These are phyloP conservation scores for Solanum stenotomum DNA, from an alignment of 257 asterid genomes.

Conservation along the genomic window DNA sequence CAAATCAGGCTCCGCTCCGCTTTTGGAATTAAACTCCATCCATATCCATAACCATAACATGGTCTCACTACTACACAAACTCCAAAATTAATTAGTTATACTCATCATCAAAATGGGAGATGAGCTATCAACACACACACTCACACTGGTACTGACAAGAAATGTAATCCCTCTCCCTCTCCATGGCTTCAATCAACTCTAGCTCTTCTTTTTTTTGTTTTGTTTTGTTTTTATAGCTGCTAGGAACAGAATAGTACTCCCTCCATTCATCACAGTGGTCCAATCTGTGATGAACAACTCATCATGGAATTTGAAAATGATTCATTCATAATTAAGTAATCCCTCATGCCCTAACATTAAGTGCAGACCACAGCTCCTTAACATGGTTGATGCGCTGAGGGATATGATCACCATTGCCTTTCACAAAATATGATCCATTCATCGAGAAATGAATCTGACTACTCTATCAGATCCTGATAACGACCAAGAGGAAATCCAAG, in stretches of 20 bases:
- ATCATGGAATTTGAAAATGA: neutral
- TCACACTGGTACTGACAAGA: slow-evolving; percentile 46
- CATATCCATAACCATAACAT: too few species aligned
- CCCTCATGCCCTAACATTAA: too few species aligned
- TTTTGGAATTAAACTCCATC: too few species aligned
- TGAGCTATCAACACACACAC: slow-evolving; percentile 12
- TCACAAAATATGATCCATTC: slow-evolving; percentile 27
- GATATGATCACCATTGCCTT: slow-evolving; percentile 39
- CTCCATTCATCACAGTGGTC: neutral
- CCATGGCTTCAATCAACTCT: slow-evolving; percentile 85
- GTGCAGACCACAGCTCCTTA: slow-evolving; percentile 58
- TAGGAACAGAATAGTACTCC: neutral
- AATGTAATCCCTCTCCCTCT: slow-evolving; percentile 30
- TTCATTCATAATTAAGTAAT: neutral
- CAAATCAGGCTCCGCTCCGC: neutral
- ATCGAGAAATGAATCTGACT: slow-evolving; percentile 14
- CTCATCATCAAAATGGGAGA: too few species aligned
- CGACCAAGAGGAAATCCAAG: slow-evolving; percentile 17
- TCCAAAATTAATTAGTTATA: too few species aligned
- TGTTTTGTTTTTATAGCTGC: neutral
- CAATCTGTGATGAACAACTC: neutral
- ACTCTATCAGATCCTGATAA: slow-evolving; percentile 65
- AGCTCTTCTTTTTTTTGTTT: slow-evolving; percentile 2
- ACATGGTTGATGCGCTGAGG: slow-evolving; percentile 64
- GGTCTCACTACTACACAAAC: too few species aligned